phyloP scores from a whole-genome alignment of 129 eudicot species.

The Chrysanthemum seticuspe region DNA sequence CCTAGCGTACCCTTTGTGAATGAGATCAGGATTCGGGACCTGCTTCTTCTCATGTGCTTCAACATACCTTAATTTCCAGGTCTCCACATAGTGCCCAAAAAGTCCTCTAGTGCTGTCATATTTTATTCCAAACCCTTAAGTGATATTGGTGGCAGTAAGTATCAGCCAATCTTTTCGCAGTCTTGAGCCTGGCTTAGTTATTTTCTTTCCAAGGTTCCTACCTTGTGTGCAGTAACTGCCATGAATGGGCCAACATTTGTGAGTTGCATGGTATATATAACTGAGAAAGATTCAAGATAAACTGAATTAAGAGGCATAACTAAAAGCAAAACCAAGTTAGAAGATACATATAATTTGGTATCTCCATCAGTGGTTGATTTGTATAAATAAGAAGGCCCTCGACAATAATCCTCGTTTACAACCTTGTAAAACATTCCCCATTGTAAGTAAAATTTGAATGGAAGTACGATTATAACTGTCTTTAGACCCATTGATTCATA shows the following conservation, averaged over 20 bases:
- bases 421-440: no score
- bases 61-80: not conserved
- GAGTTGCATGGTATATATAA: no score
- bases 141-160: slow-evolving; percentile 39
- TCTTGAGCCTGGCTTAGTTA: slow-evolving; percentile 36
- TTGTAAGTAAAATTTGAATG: no score
- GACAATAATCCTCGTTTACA: no score
- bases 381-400: no score
- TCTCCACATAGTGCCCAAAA: not conserved
- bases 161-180: slow-evolving; percentile 45
- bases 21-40: not conserved
- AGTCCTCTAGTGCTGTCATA: not conserved
- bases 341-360: no score
- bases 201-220: slow-evolving; percentile 18
- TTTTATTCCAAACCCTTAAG: not conserved
- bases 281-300: no score
- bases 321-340: no score
- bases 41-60: not conserved
- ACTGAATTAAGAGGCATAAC: no score
- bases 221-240: slow-evolving; percentile 18
- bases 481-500: no score
- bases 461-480: no score
- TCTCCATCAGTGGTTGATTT: no score
- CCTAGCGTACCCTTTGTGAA: not conserved
- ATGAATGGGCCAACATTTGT: slow-evolving; percentile 43